Conservation (phyloP, 257 asterid genomes). For the Solanum medicagineum region DNA sequence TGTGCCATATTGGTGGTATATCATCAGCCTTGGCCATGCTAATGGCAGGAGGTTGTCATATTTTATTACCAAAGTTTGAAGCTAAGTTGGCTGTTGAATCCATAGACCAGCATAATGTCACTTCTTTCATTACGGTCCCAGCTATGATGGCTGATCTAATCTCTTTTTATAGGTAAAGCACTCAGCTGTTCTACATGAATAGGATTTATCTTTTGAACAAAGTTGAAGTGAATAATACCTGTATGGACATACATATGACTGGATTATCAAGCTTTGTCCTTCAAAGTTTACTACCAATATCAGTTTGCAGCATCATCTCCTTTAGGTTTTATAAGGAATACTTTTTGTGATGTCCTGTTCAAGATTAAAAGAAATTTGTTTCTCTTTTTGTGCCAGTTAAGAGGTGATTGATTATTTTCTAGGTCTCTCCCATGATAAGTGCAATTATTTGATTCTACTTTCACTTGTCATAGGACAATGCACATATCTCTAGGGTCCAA, state of each 20-base stretch:
- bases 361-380: background rate
- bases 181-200: background rate
- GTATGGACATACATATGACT: background rate
- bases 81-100: slow-evolving; percentile 45
- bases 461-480: slow-evolving; percentile 20
- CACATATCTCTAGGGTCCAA: slow-evolving; percentile 12
- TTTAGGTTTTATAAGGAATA: background rate
- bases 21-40: slow-evolving; percentile 85
- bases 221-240: background rate
- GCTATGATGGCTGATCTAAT: slow-evolving; percentile 87
- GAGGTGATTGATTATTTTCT: background rate
- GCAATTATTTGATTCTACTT: background rate
- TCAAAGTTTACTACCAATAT: background rate
- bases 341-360: background rate
- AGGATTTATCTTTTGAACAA: background rate
- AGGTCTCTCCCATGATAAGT: background rate
- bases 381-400: background rate
- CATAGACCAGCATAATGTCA: slow-evolving; percentile 45
- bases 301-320: background rate
- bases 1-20: slow-evolving; percentile 93
- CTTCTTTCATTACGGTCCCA: slow-evolving; percentile 78
- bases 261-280: background rate
- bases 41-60: slow-evolving; percentile 82
- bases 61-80: slow-evolving; percentile 65
- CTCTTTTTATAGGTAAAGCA: slow-evolving; percentile 32